Conservation (phyloP, 805 yeast species). For the Barnettozyma californica region DNA sequence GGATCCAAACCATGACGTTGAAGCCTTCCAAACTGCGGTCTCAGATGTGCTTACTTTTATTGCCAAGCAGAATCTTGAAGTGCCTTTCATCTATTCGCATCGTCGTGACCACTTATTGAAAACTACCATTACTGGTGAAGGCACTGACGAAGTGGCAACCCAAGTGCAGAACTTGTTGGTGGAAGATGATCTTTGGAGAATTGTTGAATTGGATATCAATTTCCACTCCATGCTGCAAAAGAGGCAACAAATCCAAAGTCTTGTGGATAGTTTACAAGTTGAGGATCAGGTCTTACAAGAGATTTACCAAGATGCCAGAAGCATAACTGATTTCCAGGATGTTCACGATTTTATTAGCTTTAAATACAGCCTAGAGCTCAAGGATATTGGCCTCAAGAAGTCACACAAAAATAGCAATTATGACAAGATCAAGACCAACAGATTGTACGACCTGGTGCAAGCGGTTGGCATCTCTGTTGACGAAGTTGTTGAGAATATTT, state of each 20-base stretch:
- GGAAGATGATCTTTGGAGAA: slow-evolving; percentile 91
- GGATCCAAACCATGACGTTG: slow-evolving; percentile 27
- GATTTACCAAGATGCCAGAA: slow-evolving; percentile 48
- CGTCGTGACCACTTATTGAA: slow-evolving; percentile 81
- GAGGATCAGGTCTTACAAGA: slow-evolving; percentile 56
- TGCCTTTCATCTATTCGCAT: slow-evolving; percentile 92
- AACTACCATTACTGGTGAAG: slow-evolving; percentile 44
- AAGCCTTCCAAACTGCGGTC: slow-evolving; percentile 64
- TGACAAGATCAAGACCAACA: slow-evolving; percentile 63
- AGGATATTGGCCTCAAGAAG: slow-evolving; percentile 28
- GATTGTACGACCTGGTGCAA: slow-evolving; percentile 57
- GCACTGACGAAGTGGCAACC: slow-evolving; percentile 35
- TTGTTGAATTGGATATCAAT: slow-evolving; percentile 80
- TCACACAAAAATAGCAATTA: slow-evolving; percentile 46
- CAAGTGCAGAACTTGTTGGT: slow-evolving; percentile 42
- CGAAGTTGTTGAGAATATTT: slow-evolving; percentile 77
- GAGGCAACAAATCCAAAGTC: slow-evolving; percentile 53
- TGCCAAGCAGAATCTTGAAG: slow-evolving; percentile 76
- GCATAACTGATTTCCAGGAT: slow-evolving; percentile 82
- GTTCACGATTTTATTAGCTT: slow-evolving; percentile 78
- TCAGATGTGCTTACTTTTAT: slow-evolving; percentile 66
- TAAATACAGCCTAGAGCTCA: slow-evolving; percentile 43
- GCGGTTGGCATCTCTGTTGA: slow-evolving; percentile 75
- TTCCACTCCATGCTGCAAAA: slow-evolving; percentile 81
- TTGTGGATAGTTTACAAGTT: slow-evolving; percentile 44